phyloP scores from a whole-genome alignment of 2,329 filamentous ascomycete species.

The Huntiella savannae region DNA sequence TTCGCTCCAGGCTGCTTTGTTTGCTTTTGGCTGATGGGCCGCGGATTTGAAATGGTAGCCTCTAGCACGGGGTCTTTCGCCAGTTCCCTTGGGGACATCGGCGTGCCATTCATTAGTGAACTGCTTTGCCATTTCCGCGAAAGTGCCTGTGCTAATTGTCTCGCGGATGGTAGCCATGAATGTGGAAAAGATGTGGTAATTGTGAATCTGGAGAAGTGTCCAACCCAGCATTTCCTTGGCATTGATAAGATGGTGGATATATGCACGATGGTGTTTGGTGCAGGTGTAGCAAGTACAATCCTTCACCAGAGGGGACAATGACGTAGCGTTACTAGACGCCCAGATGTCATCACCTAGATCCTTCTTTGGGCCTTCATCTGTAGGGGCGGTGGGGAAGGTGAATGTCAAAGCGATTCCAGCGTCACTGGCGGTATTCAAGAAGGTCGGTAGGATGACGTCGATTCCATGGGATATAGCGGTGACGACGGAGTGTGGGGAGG shows the following conservation, averaged over 20 bases:
- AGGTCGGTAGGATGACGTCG: conserved; percentile 62
- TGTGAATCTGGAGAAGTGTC: conserved; percentile 84
- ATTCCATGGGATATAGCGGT: conserved; percentile 57
- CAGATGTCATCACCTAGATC: conserved; percentile 55
- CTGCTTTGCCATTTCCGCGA: conserved; percentile 26
- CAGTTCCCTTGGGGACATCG: conserved; percentile 53
- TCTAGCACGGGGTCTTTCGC: conserved; percentile 57
- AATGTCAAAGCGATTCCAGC: conserved; percentile 73
- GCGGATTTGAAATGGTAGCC: conserved; percentile 68
- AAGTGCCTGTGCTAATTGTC: conserved; percentile 42
- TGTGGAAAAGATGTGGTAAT: conserved; percentile 48
- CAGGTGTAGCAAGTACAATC: conserved; percentile 71
- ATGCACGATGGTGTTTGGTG: conserved; percentile 66
- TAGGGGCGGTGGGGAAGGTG: conserved; percentile 38
- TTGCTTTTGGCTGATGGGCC: conserved; percentile 45
- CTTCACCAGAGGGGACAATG: conserved; percentile 40
- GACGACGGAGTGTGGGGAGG: conserved; percentile 58
- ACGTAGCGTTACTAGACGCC: conserved; percentile 33
- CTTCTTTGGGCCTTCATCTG: conserved; percentile 8
- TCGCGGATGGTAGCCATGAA: conserved; percentile 58
- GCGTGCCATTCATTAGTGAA: conserved; percentile 26
- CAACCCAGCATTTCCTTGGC: conserved; percentile 96
- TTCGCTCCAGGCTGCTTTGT: conserved; percentile 46
- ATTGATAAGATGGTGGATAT: conserved; percentile 66
- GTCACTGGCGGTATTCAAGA: conserved; percentile 57